Conservation (phyloP, 2,329 filamentous ascomycete species). For the Neofusicoccum parvum region DNA sequence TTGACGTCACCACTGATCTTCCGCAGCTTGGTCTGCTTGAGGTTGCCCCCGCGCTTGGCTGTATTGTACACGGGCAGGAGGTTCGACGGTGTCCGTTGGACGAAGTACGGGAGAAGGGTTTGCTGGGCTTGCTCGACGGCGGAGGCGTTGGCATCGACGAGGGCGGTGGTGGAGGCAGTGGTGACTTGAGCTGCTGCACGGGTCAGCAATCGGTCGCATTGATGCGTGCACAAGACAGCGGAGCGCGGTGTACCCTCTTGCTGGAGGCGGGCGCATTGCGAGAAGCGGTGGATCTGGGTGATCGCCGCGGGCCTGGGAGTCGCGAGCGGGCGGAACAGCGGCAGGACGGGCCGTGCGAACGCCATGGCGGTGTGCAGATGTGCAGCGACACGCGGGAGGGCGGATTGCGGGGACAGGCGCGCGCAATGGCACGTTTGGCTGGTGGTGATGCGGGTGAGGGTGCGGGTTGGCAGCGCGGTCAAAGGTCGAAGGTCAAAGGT, state of each 20-base stretch:
- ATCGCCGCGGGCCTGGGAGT: constrained; percentile 40
- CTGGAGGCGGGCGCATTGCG: constrained; percentile 23
- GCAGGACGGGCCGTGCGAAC: constrained; percentile 36
- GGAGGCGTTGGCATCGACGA: constrained; percentile 38
- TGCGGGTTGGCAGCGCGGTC: neutral
- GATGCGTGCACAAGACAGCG: constrained; percentile 30
- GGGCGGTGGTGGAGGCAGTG: constrained; percentile 35
- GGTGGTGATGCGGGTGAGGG: neutral
- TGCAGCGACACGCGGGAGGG: neutral
- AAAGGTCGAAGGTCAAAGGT: neutral
- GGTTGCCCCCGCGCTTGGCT: constrained; percentile 73
- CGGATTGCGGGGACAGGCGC: neutral
- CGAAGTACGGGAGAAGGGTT: constrained; percentile 62
- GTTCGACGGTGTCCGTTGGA: constrained; percentile 70
- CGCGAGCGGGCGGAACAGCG: constrained; percentile 45
- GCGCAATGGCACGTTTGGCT: neutral
- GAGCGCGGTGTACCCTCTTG: neutral
- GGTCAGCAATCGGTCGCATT: neutral
- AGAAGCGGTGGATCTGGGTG: constrained; percentile 46
- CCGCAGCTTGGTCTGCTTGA: constrained; percentile 73
- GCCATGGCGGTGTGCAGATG: constrained; percentile 32
- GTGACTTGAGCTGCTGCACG: constrained; percentile 25
- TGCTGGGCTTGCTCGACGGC: constrained; percentile 35
- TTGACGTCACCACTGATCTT: constrained; percentile 75
- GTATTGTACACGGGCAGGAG: constrained; percentile 78